These are phyloP conservation scores for Venturia aucupariae DNA, from an alignment of 2,329 filamentous ascomycete species.

Conservation along the genomic window DNA sequence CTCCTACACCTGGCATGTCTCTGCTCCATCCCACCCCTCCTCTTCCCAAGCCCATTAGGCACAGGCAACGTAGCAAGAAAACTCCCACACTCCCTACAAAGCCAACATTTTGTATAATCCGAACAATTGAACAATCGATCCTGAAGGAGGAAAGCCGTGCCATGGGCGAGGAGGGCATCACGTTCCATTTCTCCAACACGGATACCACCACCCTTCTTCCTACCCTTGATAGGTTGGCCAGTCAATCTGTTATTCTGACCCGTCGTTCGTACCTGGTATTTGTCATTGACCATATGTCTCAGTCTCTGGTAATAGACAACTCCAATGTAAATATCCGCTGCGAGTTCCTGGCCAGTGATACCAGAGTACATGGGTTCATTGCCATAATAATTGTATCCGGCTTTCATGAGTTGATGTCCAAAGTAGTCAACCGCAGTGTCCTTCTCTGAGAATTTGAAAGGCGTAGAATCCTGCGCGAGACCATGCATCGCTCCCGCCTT, in stretches of 20 bases:
- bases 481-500: slow-evolving; percentile 93
- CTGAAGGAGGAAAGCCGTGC: slow-evolving; percentile 87
- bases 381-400: slow-evolving; percentile 95
- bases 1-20: slow-evolving; percentile 26
- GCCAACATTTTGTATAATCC: slow-evolving; percentile 81
- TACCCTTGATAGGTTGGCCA: slow-evolving; percentile 92
- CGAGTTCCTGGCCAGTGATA: slow-evolving; percentile 88
- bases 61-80: slow-evolving; percentile 84
- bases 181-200: slow-evolving; percentile 99
- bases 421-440: slow-evolving; percentile 92
- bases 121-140: slow-evolving; percentile 96
- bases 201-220: slow-evolving; percentile 94
- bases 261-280: slow-evolving; percentile 95
- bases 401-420: slow-evolving; percentile 87
- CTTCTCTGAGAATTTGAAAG: slow-evolving; percentile 88
- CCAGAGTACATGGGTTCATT: slow-evolving; percentile 99
- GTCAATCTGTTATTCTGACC: slow-evolving; percentile 85
- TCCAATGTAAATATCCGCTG: slow-evolving; percentile 91
- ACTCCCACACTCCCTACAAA: slow-evolving; percentile 80
- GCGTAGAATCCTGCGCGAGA: slow-evolving; percentile 89
- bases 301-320: slow-evolving; percentile 97
- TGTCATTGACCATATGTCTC: slow-evolving; percentile 99
- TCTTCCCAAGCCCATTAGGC: slow-evolving; percentile 37
- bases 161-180: slow-evolving; percentile 88
- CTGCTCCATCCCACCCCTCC: slow-evolving; percentile 18